A percentile compares a stretch with the other conserved stretches of the same genome.
These are phyloP conservation scores for Talaromyces adpressus DNA, from an alignment of 495 filamentous ascomycete genomes.

Conservation along the genomic window DNA sequence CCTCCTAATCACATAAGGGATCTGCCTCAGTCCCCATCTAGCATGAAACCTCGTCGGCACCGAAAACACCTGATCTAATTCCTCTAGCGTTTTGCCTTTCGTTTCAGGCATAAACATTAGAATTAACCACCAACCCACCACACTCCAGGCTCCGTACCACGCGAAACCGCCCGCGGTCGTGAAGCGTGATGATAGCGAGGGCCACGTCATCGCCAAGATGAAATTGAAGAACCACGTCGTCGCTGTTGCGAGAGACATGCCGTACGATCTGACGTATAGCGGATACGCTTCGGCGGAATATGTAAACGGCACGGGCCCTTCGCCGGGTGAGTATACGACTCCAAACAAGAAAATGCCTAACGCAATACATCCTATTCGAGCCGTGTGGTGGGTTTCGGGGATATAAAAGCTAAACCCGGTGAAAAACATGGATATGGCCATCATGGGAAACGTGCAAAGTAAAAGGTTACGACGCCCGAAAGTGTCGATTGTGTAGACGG, in stretches of 20 bases:
- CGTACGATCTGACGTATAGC: slow-evolving; percentile 62
- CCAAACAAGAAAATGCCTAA: slow-evolving; percentile 71
- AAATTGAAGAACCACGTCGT: slow-evolving; percentile 56
- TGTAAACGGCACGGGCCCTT: slow-evolving; percentile 77
- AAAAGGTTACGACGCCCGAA: slow-evolving; percentile 77
- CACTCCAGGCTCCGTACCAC: slow-evolving; percentile 47
- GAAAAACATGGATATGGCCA: slow-evolving; percentile 65
- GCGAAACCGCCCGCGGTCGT: slow-evolving; percentile 46
- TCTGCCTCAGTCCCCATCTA: slow-evolving; percentile 39
- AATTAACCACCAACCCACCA: slow-evolving; percentile 42
- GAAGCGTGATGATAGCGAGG: slow-evolving; percentile 47
- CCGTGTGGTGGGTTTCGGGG: slow-evolving; percentile 36
- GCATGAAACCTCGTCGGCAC: slow-evolving; percentile 43
- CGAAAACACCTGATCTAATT: slow-evolving; percentile 44
- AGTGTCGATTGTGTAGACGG: slow-evolving; percentile 75
- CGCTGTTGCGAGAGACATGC: slow-evolving; percentile 61
- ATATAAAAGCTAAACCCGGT: slow-evolving; percentile 80
- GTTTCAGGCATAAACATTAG: slow-evolving; percentile 46
- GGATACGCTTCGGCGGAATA: slow-evolving; percentile 80
- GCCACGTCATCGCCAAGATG: slow-evolving; percentile 49
- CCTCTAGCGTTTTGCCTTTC: slow-evolving; percentile 39
- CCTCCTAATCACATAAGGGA: slow-evolving; percentile 37
- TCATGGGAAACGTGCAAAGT: slow-evolving; percentile 70
- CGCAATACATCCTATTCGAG: slow-evolving; percentile 51
- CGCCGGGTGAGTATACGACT: slow-evolving; percentile 70